phyloP scores from a whole-genome alignment of 2,329 filamentous ascomycete genomes.

The Berkeleyomyces rouxiae region DNA sequence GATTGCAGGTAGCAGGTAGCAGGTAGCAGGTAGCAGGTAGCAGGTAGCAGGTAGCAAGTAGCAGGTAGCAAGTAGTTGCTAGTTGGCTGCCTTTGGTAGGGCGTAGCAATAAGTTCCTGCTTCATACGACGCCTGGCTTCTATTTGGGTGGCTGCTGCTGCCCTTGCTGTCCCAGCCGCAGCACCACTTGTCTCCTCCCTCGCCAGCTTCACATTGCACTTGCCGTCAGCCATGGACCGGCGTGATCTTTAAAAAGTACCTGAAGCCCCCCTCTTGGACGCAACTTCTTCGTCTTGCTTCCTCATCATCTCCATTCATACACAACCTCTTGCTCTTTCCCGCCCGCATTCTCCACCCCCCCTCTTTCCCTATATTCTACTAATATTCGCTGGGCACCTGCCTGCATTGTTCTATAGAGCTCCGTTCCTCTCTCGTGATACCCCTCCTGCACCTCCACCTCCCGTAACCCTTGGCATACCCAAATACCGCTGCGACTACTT shows the following conservation, averaged over 20 bases:
- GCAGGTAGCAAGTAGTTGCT: neutral
- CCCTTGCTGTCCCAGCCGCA: neutral
- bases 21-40: neutral
- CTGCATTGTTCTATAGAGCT: constrained; percentile 5
- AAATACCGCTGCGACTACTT: constrained; percentile 1
- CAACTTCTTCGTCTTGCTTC: neutral
- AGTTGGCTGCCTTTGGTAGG: neutral
- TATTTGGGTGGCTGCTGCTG: neutral
- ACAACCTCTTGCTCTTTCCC: neutral
- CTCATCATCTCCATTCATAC: neutral
- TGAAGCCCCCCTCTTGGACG: neutral
- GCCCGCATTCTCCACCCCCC: neutral
- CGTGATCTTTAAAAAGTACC: neutral
- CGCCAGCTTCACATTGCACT: neutral
- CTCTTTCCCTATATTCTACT: neutral
- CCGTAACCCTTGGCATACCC: neutral
- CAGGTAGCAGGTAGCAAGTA: neutral
- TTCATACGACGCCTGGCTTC: neutral
- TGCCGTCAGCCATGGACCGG: neutral
- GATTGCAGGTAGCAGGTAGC: too few species aligned
- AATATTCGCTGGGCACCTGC: neutral
- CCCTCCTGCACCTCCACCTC: constrained; percentile 8
- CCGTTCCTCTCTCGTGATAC: constrained; percentile 13
- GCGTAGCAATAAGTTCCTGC: neutral
- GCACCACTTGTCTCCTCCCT: neutral